phyloP scores from a whole-genome alignment of 805 yeast species.

The Blastobotrys attinorum region DNA sequence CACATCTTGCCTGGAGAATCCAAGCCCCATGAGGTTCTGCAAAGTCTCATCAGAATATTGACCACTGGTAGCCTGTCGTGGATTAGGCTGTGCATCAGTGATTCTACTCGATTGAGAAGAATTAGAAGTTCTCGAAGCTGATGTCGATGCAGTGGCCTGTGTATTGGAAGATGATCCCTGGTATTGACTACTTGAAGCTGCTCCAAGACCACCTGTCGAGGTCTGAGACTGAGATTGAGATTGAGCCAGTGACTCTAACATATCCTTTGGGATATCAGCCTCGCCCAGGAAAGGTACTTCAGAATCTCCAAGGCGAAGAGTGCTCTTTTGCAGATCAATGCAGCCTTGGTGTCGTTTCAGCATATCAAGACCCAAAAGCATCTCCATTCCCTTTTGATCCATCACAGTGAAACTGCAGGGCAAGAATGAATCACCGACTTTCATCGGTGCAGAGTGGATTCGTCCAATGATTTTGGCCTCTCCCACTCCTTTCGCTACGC shows the following conservation, averaged over 20 bases:
- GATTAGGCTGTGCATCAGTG: conserved; percentile 9
- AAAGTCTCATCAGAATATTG: conserved; percentile 31
- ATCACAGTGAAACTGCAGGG: conserved; percentile 66
- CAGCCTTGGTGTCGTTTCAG: conserved; percentile 78
- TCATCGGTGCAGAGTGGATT: conserved; percentile 82
- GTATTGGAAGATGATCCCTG: conserved; percentile 7
- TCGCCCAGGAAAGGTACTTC: conserved; percentile 69
- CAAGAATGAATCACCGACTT: conserved; percentile 56
- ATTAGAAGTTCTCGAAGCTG: conserved; percentile 11
- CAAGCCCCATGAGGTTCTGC: conserved; percentile 51
- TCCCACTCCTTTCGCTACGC: conserved; percentile 90
- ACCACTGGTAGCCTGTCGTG: conserved; percentile 3
- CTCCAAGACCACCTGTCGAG: conserved; percentile 4
- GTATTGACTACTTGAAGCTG: not conserved
- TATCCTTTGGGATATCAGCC: conserved; percentile 49
- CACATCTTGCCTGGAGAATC: conserved; percentile 61
- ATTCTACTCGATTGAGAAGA: conserved; percentile 6
- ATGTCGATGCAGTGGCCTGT: conserved; percentile 19
- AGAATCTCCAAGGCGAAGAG: conserved; percentile 61
- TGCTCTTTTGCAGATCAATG: conserved; percentile 63
- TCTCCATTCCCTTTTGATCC: conserved; percentile 48
- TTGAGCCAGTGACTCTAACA: conserved; percentile 15
- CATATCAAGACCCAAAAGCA: conserved; percentile 85
- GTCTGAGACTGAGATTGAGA: conserved; percentile 11
- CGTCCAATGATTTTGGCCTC: conserved; percentile 68